Conservation (phyloP, 2,329 filamentous ascomycete species). For the Catunica adiposa region DNA sequence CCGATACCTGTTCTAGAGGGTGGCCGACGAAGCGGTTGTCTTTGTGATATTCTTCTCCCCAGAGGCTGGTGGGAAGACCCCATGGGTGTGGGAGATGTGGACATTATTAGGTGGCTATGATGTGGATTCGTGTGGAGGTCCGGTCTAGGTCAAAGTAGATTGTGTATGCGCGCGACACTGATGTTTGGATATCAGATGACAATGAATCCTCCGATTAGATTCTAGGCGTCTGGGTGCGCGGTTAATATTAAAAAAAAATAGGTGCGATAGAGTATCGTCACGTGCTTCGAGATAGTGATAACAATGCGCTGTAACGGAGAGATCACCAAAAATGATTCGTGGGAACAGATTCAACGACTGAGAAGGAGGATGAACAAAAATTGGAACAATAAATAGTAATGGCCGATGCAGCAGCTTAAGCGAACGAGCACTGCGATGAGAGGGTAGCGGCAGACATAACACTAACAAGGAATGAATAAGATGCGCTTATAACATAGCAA, state of each 20-base stretch:
- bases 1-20: conserved; percentile 29
- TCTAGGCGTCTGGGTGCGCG: too few relatives aligned
- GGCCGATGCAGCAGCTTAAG: neutral
- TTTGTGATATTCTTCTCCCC: conserved; percentile 35
- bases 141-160: too few relatives aligned
- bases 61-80: conserved; percentile 23
- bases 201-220: too few relatives aligned
- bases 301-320: neutral
- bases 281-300: neutral
- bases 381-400: neutral
- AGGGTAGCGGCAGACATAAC: neutral
- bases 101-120: neutral
- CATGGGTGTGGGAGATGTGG: conserved; percentile 29
- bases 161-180: too few relatives aligned
- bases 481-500: neutral
- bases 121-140: too few relatives aligned
- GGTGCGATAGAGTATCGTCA: neutral
- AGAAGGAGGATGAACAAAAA: neutral
- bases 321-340: too few relatives aligned
- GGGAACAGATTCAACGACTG: too few relatives aligned
- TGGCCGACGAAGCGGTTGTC: conserved; percentile 37
- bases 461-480: neutral
- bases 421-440: neutral
- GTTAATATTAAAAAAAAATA: too few relatives aligned
- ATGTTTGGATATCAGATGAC: too few relatives aligned